Percentiles rank a stretch among this genome's conserved stretches.
phyloP scores from a whole-genome alignment of 1,139 yeast species.

The Nakaseomyces kungkrabaensis region DNA sequence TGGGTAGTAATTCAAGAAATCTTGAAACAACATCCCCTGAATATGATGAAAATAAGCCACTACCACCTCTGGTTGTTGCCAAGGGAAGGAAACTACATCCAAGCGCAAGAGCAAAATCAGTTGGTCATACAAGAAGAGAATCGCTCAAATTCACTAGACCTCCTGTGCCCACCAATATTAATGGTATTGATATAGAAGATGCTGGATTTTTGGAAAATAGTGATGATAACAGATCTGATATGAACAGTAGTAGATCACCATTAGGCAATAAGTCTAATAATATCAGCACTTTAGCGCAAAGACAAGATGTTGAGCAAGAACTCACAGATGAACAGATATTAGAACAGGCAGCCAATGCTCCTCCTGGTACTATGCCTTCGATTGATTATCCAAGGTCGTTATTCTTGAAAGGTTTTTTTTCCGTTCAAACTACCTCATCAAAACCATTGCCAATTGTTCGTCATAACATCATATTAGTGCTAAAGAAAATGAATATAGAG shows the following conservation, averaged over 20 bases:
- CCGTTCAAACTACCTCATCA: constrained; percentile 92
- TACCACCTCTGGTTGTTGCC: constrained; percentile 17
- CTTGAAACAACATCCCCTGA: not conserved
- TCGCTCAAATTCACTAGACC: constrained; percentile 36
- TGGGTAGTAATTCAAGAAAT: constrained; percentile 6
- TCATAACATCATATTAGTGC: constrained; percentile 69
- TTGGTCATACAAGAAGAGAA: constrained; percentile 69
- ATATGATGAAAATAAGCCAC: constrained; percentile 17
- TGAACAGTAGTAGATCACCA: constrained; percentile 26
- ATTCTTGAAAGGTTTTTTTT: constrained; percentile 87
- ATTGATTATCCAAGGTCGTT: constrained; percentile 88
- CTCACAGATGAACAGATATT: constrained; percentile 56
- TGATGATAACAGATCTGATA: constrained; percentile 48
- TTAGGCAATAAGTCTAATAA: constrained; percentile 1
- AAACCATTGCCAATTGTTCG: constrained; percentile 86
- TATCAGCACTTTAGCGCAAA: constrained; percentile 3
- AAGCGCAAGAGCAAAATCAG: constrained; percentile 80
- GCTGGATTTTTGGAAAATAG: constrained; percentile 53
- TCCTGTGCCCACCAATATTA: constrained; percentile 27
- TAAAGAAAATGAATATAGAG: constrained; percentile 68
- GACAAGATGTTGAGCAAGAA: constrained; percentile 18
- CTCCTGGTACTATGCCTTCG: constrained; percentile 79
- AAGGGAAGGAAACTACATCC: constrained; percentile 50
- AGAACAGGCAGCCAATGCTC: constrained; percentile 59
- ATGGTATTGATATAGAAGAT: constrained; percentile 2